A percentile compares a stretch with the other conserved stretches of the same genome.
Evolutionary conservation across 164 flowering plant species (phyloP).

Genomic region (Tetrastigma voinierianum): DNA sequence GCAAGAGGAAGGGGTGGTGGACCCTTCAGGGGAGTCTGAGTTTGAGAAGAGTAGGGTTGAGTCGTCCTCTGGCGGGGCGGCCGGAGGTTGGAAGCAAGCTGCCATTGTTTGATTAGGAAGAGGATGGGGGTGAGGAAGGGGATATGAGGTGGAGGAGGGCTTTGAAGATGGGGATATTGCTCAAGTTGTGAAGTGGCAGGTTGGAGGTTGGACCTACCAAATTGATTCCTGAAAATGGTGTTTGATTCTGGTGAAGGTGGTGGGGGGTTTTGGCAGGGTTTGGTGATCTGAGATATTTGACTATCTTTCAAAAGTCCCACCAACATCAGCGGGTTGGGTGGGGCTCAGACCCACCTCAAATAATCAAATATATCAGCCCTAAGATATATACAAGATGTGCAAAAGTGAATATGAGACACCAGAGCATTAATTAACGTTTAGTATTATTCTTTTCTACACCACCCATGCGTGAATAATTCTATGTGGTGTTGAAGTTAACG

Average conservation of each 20-base stretch:
- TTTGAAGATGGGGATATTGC: slow-evolving; percentile 2
- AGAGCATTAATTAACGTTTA: no score
- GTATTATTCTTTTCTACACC: no score
- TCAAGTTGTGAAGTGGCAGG: slow-evolving; percentile 10
- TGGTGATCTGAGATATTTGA: slow-evolving; percentile 29
- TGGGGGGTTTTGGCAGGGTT: slow-evolving; percentile 29
- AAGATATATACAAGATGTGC: no score
- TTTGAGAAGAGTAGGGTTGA: slow-evolving; percentile 54
- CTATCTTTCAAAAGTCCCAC: not conserved
- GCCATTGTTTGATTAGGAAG: slow-evolving; percentile 32
- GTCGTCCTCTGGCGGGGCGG: slow-evolving; percentile 46
- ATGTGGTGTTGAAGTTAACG: no score
- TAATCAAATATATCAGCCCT: no score
- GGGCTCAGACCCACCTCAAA: not conserved
- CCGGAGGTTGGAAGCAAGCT: slow-evolving; percentile 30
- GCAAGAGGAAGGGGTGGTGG: slow-evolving; percentile 56
- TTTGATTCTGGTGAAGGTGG: not conserved
- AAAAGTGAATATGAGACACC: no score
- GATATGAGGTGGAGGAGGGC: not conserved
- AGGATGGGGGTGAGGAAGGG: not conserved
- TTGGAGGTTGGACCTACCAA: slow-evolving; percentile 41
- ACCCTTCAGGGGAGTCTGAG: slow-evolving; percentile 53
- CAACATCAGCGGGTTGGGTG: not conserved
- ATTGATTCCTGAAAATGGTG: slow-evolving; percentile 3
- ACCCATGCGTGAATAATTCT: no score